Evolutionary conservation across 1,284 basidiomycete genomes (phyloP), one percentile per base, ranked within the genome.

Genomic region (Pterulicium gracile): DNA sequence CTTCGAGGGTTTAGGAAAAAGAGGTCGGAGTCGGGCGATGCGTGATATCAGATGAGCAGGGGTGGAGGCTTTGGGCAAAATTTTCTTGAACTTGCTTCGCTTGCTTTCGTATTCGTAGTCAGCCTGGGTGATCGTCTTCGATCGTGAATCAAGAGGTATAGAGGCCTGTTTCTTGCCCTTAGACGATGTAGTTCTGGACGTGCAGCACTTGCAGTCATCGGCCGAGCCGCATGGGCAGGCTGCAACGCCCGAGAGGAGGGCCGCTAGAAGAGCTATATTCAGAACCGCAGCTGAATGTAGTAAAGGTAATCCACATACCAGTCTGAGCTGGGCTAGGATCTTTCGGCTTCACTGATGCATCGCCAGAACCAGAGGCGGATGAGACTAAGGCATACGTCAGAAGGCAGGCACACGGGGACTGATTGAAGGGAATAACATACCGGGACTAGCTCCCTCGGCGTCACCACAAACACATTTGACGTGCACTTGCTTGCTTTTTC

Each of bases 401-500:
- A 32, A n/a, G 27, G 47, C 57, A 55, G 34, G 50, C 46, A 42
- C 23, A 32, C 17, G 36, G 32, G 48, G 36, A 48, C 61, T 55
- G 35, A 62, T 56, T 45, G 58, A 50, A 35, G 68, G 58, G 14
- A 51, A 57, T 59, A 50, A 39, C 50, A 56, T 48, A 54, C 61
- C 48, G 49, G 60, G 46, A 57, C 58, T 52, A 50, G 43, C 48
- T 24, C 61, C 62, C 23, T 68, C 63, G 54, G 65, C 66, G 18
- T 51, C 45, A 44, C 68, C 70, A 55, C 81, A 83, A 44, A 70
- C 63, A 63, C 81, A 83, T 61, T 79, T 81, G 48, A 81, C 74
- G 54, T 83, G 80, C 43, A 82, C 75, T 65, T 81, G 79, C 61
- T 79, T 81, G 43, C 75, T 80, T 69, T 87, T 87, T 48, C 84